A percentile compares a stretch with the other conserved stretches of the same genome.
These are phyloP conservation scores for Lentinula raphanica DNA, from an alignment of 768 basidiomycete species.

Conservation along the genomic window DNA sequence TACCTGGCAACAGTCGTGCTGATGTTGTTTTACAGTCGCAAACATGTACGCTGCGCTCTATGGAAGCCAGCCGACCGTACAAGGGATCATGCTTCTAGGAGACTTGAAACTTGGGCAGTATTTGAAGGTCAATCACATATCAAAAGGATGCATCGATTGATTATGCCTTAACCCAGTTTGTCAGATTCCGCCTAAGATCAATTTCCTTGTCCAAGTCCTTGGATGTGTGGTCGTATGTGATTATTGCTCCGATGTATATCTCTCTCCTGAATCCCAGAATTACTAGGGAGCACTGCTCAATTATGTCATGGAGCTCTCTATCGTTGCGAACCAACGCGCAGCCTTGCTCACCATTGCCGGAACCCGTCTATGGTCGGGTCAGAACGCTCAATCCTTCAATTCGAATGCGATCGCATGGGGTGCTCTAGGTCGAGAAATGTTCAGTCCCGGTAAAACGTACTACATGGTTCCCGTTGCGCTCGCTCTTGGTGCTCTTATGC, in stretches of 20 bases:
- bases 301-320: slow-evolving; percentile 5
- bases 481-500: slow-evolving; percentile 24
- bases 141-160: not conserved
- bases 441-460: slow-evolving; percentile 18
- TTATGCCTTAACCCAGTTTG: no score
- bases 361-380: slow-evolving; percentile 27
- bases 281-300: not conserved
- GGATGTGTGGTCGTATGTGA: slow-evolving; percentile 26
- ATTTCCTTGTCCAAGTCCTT: slow-evolving; percentile 40
- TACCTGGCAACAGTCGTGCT: not conserved
- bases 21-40: slow-evolving; percentile 26
- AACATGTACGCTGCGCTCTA: slow-evolving; percentile 24
- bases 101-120: slow-evolving; percentile 36
- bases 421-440: slow-evolving; percentile 27
- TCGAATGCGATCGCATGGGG: slow-evolving; percentile 28
- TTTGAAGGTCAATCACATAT: slow-evolving; percentile 21
- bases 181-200: slow-evolving; percentile 40
- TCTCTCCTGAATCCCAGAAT: not conserved
- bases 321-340: slow-evolving; percentile 2
- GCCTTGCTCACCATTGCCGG: slow-evolving; percentile 20
- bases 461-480: slow-evolving; percentile 22
- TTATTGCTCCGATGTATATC: not conserved
- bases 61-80: slow-evolving; percentile 29
- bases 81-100: slow-evolving; percentile 33
- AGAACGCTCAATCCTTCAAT: slow-evolving; percentile 24